Evolutionary conservation across 305 asterid genomes (phyloP).

Genomic region (Fraxinus albicans): DNA sequence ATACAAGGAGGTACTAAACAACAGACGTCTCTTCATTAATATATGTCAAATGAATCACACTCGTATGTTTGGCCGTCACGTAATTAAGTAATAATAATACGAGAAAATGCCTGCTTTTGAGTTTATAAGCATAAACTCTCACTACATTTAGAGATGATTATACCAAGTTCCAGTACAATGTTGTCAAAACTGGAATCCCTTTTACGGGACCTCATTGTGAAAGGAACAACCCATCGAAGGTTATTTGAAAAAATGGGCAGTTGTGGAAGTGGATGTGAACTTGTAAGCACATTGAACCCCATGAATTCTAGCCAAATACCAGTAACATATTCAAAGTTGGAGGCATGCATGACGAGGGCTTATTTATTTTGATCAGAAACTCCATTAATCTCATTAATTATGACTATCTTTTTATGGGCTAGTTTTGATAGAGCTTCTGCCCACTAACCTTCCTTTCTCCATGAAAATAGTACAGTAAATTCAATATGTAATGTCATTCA

Average conservation of each 20-base stretch:
- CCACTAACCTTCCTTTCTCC: not conserved
- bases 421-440: not conserved
- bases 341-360: not conserved
- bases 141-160: not conserved
- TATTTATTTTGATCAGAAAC: not conserved
- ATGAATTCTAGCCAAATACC: not conserved
- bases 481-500: not conserved
- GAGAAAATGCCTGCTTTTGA: not conserved
- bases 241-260: not conserved
- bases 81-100: not conserved
- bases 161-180: not conserved
- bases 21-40: not conserved
- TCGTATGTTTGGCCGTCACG: not conserved
- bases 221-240: not conserved
- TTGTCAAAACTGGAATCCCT: not conserved
- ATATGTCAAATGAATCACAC: not conserved
- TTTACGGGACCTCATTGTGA: not conserved
- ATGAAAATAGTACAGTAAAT: not conserved
- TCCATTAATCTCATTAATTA: not conserved
- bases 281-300: not conserved
- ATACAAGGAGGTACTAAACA: not conserved
- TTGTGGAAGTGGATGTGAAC: not conserved
- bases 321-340: not conserved
- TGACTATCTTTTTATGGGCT: not conserved
- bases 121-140: not conserved